Evolutionary conservation across 2,329 filamentous ascomycete genomes (phyloP).

Genomic region (Geosmithia putterillii): DNA sequence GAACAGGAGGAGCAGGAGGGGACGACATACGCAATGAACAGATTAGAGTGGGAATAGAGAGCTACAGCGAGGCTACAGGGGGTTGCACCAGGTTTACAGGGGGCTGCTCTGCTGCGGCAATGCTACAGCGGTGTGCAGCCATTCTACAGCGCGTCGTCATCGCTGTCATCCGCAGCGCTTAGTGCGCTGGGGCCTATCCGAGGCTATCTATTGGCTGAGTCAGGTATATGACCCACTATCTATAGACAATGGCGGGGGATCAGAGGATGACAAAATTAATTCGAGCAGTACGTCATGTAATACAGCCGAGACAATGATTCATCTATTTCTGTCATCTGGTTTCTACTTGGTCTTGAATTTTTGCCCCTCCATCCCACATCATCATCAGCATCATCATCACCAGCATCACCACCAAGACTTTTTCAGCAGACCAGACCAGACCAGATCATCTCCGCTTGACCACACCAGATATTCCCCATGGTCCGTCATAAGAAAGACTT

Average conservation of each 20-base stretch:
- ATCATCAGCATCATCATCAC: not conserved
- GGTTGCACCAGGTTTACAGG: not conserved
- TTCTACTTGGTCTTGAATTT: not conserved
- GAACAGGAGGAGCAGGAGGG: not conserved
- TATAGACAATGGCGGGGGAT: not conserved
- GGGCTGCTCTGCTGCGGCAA: too few relatives aligned
- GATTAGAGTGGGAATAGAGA: not conserved
- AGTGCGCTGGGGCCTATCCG: not conserved
- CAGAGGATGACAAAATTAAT: not conserved
- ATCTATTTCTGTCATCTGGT: not conserved
- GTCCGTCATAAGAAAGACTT: conserved; percentile 92
- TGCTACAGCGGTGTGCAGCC: not conserved
- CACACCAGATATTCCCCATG: conserved; percentile 37
- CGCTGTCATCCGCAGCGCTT: not conserved
- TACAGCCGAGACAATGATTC: not conserved
- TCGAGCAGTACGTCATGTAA: not conserved
- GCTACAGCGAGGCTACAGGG: not conserved
- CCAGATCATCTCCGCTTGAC: not conserved
- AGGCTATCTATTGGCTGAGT: not conserved
- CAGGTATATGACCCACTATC: too few relatives aligned
- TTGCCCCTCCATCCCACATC: not conserved
- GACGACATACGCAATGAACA: not conserved
- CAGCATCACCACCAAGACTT: not conserved
- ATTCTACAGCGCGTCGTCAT: not conserved
- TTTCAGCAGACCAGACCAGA: not conserved